Percentiles rank a stretch among this genome's conserved stretches.
Evolutionary conservation across 345 rosid species (phyloP).

Genomic region (Sapria himalayana): DNA sequence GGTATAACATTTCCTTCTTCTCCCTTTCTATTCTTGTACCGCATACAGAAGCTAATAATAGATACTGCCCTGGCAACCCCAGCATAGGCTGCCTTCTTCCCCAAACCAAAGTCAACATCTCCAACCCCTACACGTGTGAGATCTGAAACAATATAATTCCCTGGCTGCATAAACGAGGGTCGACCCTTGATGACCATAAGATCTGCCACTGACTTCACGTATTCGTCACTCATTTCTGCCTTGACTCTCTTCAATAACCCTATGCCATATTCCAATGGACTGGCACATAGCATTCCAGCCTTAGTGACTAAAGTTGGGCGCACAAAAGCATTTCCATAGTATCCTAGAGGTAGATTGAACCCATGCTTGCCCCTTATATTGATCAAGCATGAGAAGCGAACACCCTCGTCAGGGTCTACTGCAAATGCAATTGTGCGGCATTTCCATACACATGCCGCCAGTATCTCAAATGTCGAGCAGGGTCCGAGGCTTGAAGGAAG

Average conservation of each 20-base stretch:
- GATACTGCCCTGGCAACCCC: slow-evolving; percentile 24
- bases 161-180: slow-evolving; percentile 15
- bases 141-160: slow-evolving; percentile 20
- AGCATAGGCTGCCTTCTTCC: slow-evolving; percentile 25
- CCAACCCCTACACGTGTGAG: slow-evolving; percentile 17
- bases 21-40: slow-evolving; percentile 14
- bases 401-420: slow-evolving; percentile 25
- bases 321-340: slow-evolving; percentile 30
- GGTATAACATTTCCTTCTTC: slow-evolving; percentile 24
- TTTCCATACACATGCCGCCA: slow-evolving; percentile 38
- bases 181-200: slow-evolving; percentile 25
- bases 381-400: slow-evolving; percentile 22
- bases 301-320: slow-evolving; percentile 19
- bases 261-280: slow-evolving; percentile 28
- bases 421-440: slow-evolving; percentile 29
- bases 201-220: slow-evolving; percentile 28
- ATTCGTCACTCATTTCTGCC: slow-evolving; percentile 26
- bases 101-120: slow-evolving; percentile 32
- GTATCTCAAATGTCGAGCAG: slow-evolving; percentile 20
- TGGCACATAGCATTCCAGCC: slow-evolving; percentile 16
- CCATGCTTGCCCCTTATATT: slow-evolving; percentile 22
- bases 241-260: slow-evolving; percentile 25
- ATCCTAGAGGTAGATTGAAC: slow-evolving; percentile 23
- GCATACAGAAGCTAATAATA: slow-evolving; percentile 17
- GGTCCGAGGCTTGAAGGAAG: slow-evolving; percentile 16